phyloP scores from a whole-genome alignment of 352 stramenopile genomes.

The Aphanomyces stellatus region DNA sequence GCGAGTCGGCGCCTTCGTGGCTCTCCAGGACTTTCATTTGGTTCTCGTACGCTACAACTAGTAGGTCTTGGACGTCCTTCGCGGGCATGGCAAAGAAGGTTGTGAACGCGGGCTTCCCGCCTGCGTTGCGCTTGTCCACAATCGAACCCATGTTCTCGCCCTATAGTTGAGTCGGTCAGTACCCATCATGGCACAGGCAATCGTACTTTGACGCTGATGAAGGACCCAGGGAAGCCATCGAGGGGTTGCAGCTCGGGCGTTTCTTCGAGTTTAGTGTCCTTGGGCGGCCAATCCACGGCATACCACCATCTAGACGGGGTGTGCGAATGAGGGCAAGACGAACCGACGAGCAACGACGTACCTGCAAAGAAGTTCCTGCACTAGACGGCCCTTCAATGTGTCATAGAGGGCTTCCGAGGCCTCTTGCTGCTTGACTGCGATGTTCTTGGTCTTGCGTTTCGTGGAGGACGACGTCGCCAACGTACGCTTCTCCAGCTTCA shows the following conservation, averaged over 20 bases:
- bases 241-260: conserved; percentile 67
- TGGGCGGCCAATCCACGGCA: conserved; percentile 62
- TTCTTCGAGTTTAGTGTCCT: conserved; percentile 37
- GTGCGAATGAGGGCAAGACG: too few relatives aligned
- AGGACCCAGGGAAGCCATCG: conserved; percentile 67
- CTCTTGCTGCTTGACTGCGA: conserved; percentile 81
- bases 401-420: conserved; percentile 75
- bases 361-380: conserved; percentile 63
- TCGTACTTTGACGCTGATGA: conserved; percentile 69
- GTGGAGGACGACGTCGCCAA: conserved; percentile 16
- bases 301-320: conserved; percentile 69
- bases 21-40: conserved; percentile 71
- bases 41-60: conserved; percentile 68
- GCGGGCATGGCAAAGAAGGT: conserved; percentile 77
- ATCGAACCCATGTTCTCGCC: conserved; percentile 81
- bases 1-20: conserved; percentile 48
- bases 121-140: conserved; percentile 53
- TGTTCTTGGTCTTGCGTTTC: conserved; percentile 42
- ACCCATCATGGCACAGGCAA: not conserved
- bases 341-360: not conserved
- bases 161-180: conserved; percentile 17
- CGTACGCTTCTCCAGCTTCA: conserved; percentile 11
- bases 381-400: conserved; percentile 62
- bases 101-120: conserved; percentile 73
- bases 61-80: conserved; percentile 54